Evolutionary conservation across 768 basidiomycete genomes (phyloP).

Genomic region (Cystobasidium ongulense): DNA sequence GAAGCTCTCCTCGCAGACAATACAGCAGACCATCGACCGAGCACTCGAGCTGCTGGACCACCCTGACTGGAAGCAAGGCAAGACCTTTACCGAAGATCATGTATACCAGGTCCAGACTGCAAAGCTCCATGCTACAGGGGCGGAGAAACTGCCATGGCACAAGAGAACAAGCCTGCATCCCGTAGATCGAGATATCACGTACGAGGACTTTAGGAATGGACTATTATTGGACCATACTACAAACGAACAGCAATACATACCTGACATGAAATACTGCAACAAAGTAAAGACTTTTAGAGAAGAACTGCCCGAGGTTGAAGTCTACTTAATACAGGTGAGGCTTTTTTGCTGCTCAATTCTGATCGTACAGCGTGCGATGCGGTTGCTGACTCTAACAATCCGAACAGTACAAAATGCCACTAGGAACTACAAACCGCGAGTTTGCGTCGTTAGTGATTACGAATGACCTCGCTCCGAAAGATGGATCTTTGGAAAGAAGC

Average conservation of each 20-base stretch:
- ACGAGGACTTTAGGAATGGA: conserved; percentile 26
- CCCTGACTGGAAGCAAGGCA: conserved; percentile 9
- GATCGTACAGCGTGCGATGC: not conserved
- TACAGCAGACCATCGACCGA: conserved; percentile 8
- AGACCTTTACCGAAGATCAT: not conserved
- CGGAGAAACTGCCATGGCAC: conserved; percentile 10
- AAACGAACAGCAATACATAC: conserved; percentile 26
- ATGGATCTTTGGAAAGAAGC: not conserved
- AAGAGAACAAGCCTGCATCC: conserved; percentile 17
- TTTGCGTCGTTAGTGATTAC: conserved; percentile 12
- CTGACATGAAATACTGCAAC: conserved; percentile 15
- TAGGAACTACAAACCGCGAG: conserved; percentile 6
- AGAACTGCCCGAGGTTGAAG: not conserved
- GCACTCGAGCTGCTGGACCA: conserved; percentile 14
- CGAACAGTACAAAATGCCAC: conserved; percentile 18
- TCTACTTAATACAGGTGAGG: not conserved
- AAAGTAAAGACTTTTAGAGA: not conserved
- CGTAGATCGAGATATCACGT: conserved; percentile 20
- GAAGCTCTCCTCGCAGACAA: conserved; percentile 5
- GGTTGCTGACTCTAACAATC: not conserved
- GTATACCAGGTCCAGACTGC: not conserved
- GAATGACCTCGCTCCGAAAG: not conserved
- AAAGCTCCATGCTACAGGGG: not conserved
- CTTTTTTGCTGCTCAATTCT: not conserved
- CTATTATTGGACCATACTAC: conserved; percentile 4